Evolutionary conservation across 2,329 filamentous ascomycete species (phyloP), one percentile per base, ranked within the genome.

Genomic region (Aureobasidium vineae): DNA sequence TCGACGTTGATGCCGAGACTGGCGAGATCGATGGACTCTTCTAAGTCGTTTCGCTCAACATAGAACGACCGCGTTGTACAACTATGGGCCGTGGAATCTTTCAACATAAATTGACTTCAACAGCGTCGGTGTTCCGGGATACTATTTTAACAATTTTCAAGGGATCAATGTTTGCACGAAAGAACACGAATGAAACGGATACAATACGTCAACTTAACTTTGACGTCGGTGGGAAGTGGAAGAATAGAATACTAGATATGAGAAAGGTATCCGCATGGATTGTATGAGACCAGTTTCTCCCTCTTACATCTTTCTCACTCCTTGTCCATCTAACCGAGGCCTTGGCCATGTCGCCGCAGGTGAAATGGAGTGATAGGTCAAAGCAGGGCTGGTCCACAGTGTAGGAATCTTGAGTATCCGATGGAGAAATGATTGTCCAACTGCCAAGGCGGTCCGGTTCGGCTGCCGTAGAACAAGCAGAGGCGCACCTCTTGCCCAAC

Each of bases 1-100:
- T 97, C 53, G 94, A 97, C 71, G 84, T 88, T 50, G 79, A 83
- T 70, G 73, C 77, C 31, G 80, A 82, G 74, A 83, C 79, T 21
- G 82, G 80, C 16, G 81, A 83, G 77, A 83, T 85, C 67, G 81
- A 84, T 69, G 88, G 95, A 5, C 85, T 99, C 66, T 99, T 98
- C 79, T 99, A 92, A 71, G 38, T 23, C 43, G 21, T 50, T 31
- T 52, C n/a, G 11, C 21, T 63, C 59, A 63, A 63, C 70, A 66
- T 59, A 13, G 26, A 57, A 43, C 33, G 60, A 53, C 19, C n/a
- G 38, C 15, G 40, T 28, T 56, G 40, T 57, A 57, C 54, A 13
- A 59, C 56, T 36, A 53, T 28, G 43, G 45, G 60, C 36, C 47
- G 28, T 38, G 60, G 23, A 38, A 36, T 56, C 43, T 45, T 54